Evolutionary conservation across 768 basidiomycete species (phyloP), one percentile per base, ranked within the genome.

Genomic region (Sistotremastrum suecicum): DNA sequence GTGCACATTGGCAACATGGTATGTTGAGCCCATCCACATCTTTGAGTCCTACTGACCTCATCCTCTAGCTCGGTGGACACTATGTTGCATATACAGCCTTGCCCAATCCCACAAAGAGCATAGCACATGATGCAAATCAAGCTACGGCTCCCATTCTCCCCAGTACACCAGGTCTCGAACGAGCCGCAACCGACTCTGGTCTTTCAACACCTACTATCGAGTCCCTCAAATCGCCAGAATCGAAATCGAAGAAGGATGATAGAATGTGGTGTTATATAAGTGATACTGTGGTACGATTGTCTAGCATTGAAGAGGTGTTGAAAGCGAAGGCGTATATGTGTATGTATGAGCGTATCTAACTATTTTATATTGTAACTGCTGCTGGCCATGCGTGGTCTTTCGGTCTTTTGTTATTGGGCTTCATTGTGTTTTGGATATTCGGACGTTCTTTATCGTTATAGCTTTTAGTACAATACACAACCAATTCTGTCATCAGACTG

Each of bases 261-360:
- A 52, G 89, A 38, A 76, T 84, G 50, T 97, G 92, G 92, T 86
- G 85, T 40, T 92, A 83, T 59, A 80, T 94, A 61, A 91, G 88
- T 54, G 92, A 97, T 57, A 87, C 84, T 3, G 64, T 75, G 39
- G 89, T 97, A n/a, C 71, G 83, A 39, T 64, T 85, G 40, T 76
- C 83, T 7, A 75, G 80, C 38, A 60, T 94, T 41, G 87, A 91
- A 39, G 92, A 95, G 58, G 92, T 95, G 3, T 67, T 95, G 56
- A 83, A 80, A 60, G 80, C 81, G 48, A 92, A 85, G 60, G 90
- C 91, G 34, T 98, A 95, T 61, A 74, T 95, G 42, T 89, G 89
- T 64, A 90, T 92, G 80, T 89, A 88, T 58, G 85, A 89, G 65
- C 72, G 82, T 45, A 67, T 82, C 55, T 80, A 45, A 48, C 1